phyloP scores from a whole-genome alignment of 2,329 filamentous ascomycete genomes.

The Cercospora sojina region DNA sequence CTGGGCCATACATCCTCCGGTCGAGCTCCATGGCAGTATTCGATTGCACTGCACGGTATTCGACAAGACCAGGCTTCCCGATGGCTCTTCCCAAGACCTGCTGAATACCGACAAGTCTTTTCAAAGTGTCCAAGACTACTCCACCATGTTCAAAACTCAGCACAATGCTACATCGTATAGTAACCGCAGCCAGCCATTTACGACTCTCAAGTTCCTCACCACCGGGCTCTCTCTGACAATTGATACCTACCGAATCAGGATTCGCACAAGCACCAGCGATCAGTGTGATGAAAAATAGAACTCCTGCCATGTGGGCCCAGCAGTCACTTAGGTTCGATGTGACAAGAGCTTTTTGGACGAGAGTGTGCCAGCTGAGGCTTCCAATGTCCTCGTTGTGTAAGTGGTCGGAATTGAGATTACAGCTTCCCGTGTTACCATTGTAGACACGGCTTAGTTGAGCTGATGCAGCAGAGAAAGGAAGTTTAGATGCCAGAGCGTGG shows the following conservation, averaged over 20 bases:
- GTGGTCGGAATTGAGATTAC: conserved; percentile 5
- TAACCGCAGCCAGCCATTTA: conserved; percentile 36
- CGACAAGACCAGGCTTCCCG: conserved; percentile 7
- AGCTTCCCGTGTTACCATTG: conserved; percentile 2
- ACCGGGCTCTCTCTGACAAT: conserved; percentile 13
- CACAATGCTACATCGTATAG: conserved; percentile 35
- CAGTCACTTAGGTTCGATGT: conserved; percentile 34
- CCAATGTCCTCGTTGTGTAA: conserved; percentile 5
- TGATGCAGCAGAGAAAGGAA: conserved; percentile 31
- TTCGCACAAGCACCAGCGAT: conserved; percentile 36
- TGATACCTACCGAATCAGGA: conserved; percentile 16
- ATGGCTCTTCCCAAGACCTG: conserved; percentile 22
- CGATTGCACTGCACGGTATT: background rate
- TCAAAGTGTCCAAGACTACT: conserved; percentile 32
- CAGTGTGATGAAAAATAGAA: conserved; percentile 37
- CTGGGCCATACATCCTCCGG: conserved; percentile 9
- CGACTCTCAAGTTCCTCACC: conserved; percentile 30
- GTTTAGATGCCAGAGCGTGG: conserved; percentile 27
- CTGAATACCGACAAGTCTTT: conserved; percentile 33
- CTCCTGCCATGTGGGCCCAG: conserved; percentile 38
- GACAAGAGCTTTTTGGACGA: conserved; percentile 30
- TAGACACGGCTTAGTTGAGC: background rate
- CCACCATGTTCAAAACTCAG: conserved; percentile 36
- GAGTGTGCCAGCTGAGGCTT: conserved; percentile 22
- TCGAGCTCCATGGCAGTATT: background rate